phyloP scores from a whole-genome alignment of 2,329 filamentous ascomycete genomes.

The Alternaria sp. region DNA sequence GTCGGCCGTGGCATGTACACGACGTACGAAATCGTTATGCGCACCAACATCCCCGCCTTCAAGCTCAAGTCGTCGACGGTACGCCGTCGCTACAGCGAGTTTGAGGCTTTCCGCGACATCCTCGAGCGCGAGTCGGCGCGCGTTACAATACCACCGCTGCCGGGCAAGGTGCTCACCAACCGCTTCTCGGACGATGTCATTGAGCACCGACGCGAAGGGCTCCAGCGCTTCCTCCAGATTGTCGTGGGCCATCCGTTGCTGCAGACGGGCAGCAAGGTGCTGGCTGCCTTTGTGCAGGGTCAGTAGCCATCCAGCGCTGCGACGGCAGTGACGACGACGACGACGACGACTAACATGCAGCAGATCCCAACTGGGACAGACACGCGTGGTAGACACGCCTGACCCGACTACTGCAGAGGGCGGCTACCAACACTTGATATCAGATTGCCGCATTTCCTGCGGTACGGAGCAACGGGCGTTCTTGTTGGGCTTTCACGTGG shows the following conservation, averaged over 20 bases:
- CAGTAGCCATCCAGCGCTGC: slow-evolving; percentile 20
- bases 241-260: slow-evolving; percentile 94
- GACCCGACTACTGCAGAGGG: background rate
- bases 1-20: slow-evolving; percentile 97
- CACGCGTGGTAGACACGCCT: slow-evolving; percentile 43
- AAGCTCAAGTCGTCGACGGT: slow-evolving; percentile 86
- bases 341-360: slow-evolving; percentile 17
- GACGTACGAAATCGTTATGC: slow-evolving; percentile 96
- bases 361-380: slow-evolving; percentile 85
- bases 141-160: slow-evolving; percentile 93
- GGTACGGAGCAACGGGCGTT: slow-evolving; percentile 35
- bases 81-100: slow-evolving; percentile 93
- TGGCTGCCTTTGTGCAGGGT: slow-evolving; percentile 98
- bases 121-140: slow-evolving; percentile 92
- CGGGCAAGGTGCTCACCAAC: slow-evolving; percentile 97
- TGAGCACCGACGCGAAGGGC: slow-evolving; percentile 85
- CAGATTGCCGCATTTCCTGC: slow-evolving; percentile 17
- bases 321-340: background rate
- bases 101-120: slow-evolving; percentile 98
- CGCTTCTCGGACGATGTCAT: slow-evolving; percentile 98
- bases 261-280: slow-evolving; percentile 96
- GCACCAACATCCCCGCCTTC: slow-evolving; percentile 98
- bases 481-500: slow-evolving; percentile 7
- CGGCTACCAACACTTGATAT: background rate
- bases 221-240: slow-evolving; percentile 96